Conservation (phyloP, 257 asterid species). For the Nicotiana knightiana region DNA sequence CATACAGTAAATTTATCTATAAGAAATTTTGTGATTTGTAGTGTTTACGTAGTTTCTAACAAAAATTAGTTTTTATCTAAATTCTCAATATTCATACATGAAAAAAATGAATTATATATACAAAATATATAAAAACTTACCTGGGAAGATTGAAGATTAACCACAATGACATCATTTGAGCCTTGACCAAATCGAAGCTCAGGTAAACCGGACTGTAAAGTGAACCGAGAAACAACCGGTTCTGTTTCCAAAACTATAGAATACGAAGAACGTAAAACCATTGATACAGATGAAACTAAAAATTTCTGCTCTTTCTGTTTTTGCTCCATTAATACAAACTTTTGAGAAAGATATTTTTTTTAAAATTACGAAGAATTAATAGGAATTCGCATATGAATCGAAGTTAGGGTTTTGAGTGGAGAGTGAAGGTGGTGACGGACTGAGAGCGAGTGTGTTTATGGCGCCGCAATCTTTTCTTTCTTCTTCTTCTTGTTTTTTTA, state of each 20-base stretch:
- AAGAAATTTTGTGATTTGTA: too few relatives aligned
- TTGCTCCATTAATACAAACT: conserved; percentile 29
- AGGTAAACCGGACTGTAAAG: conserved; percentile 33
- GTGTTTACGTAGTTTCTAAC: background rate
- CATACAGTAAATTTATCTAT: background rate
- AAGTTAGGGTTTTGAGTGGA: background rate
- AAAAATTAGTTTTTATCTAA: background rate
- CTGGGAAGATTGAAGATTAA: conserved; percentile 59
- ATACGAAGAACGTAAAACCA: conserved; percentile 56
- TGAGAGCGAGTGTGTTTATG: too few relatives aligned
- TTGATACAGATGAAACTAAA: conserved; percentile 60
- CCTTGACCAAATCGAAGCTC: conserved; percentile 50
- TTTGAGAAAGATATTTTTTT: background rate
- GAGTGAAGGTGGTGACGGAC: background rate
- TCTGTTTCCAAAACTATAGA: conserved; percentile 25
- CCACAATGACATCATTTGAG: conserved; percentile 34
- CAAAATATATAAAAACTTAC: conserved; percentile 14
- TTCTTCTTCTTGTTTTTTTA: background rate
- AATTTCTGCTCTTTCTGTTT: conserved; percentile 50
- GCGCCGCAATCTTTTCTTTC: background rate
- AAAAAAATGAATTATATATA: background rate
- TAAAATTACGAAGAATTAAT: background rate
- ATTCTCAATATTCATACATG: background rate
- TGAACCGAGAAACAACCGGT: conserved; percentile 60
- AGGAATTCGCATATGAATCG: background rate